A percentile compares a stretch with the other conserved stretches of the same genome.
These are phyloP conservation scores for Helianthus tuberosus DNA, from an alignment of 129 eudicot species.

Conservation along the genomic window DNA sequence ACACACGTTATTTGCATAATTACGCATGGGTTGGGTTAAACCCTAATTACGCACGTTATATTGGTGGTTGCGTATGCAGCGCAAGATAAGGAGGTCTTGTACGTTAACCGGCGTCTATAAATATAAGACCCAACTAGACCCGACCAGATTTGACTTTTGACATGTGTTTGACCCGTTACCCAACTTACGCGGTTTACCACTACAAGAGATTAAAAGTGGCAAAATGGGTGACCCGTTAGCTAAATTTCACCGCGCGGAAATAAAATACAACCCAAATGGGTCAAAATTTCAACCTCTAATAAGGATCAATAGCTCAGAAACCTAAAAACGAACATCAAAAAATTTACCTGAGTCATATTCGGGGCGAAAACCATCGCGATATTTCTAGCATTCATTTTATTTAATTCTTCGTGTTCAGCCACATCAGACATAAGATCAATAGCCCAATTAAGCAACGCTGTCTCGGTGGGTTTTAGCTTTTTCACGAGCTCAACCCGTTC, in stretches of 20 bases:
- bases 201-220: neutral
- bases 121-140: neutral
- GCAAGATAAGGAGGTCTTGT: no score
- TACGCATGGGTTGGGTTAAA: no score
- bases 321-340: slow-evolving; percentile 10
- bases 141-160: slow-evolving; percentile 2
- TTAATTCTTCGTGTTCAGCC: slow-evolving; percentile 73
- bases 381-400: slow-evolving; percentile 90
- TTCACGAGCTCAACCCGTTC: slow-evolving; percentile 62
- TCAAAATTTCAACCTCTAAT: neutral
- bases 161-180: neutral
- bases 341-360: slow-evolving; percentile 79
- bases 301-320: neutral
- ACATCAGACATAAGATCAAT: slow-evolving; percentile 91
- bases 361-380: slow-evolving; percentile 94
- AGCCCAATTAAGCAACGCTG: slow-evolving; percentile 88
- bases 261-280: neutral
- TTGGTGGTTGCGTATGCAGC: no score
- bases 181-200: neutral
- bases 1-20: no score
- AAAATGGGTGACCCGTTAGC: neutral
- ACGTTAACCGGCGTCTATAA: no score
- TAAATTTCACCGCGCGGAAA: neutral
- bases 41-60: no score
- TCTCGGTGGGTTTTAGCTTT: slow-evolving; percentile 74